phyloP scores from a whole-genome alignment of 768 basidiomycete genomes.

The Russula ochroleuca region DNA sequence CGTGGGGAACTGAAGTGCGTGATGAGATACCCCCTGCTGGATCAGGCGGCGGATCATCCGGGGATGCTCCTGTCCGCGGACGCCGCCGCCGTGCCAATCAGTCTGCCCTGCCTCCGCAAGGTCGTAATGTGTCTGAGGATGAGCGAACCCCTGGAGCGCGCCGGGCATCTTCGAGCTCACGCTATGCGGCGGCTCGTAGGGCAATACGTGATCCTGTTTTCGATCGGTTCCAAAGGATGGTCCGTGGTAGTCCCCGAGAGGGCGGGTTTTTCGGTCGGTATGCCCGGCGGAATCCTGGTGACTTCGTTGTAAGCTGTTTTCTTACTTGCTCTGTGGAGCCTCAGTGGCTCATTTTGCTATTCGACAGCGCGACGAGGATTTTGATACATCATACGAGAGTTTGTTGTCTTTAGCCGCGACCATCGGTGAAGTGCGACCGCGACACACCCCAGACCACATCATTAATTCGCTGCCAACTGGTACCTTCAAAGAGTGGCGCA shows the following conservation, averaged over 20 bases:
- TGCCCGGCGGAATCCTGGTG: constrained; percentile 34
- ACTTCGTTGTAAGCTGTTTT: constrained; percentile 48
- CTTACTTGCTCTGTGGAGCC: neutral
- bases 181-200: constrained; percentile 17
- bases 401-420: constrained; percentile 53
- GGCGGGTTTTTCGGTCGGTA: constrained; percentile 11
- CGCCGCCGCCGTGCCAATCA: constrained; percentile 24
- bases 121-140: constrained; percentile 21
- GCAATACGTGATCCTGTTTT: constrained; percentile 16
- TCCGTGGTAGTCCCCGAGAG: constrained; percentile 22
- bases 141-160: constrained; percentile 15
- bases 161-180: constrained; percentile 18
- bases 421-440: constrained; percentile 66
- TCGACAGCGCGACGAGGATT: constrained; percentile 67
- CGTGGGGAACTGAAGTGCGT: constrained; percentile 15
- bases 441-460: constrained; percentile 57
- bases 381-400: constrained; percentile 71
- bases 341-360: constrained; percentile 19
- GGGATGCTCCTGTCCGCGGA: constrained; percentile 8
- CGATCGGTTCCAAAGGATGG: constrained; percentile 20
- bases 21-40: constrained; percentile 4
- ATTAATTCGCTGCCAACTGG: constrained; percentile 57
- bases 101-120: constrained; percentile 15
- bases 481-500: constrained; percentile 63
- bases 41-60: neutral